These are phyloP conservation scores for Phytophthora crassamura DNA, from an alignment of 352 stramenopile genomes.

Conservation along the genomic window DNA sequence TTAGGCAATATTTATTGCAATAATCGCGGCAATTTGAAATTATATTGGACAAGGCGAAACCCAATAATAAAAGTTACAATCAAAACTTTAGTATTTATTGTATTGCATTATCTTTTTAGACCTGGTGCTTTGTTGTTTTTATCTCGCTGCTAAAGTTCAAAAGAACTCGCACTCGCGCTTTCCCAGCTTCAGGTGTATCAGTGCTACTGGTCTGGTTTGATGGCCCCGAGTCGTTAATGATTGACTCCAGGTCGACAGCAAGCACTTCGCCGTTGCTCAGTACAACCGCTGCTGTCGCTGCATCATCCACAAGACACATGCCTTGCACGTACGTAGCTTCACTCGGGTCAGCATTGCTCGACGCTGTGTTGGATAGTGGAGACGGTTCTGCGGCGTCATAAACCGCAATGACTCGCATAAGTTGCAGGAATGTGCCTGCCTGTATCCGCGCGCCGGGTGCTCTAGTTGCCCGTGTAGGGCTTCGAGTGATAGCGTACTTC, in stretches of 20 bases:
- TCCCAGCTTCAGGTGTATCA: too few species aligned
- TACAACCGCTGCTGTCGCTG: slow-evolving; percentile 22
- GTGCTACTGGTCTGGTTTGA: background rate
- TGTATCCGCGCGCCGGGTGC: slow-evolving; percentile 24
- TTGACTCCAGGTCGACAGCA: slow-evolving; percentile 38
- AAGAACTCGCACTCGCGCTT: too few species aligned
- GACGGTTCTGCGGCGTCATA: slow-evolving; percentile 12
- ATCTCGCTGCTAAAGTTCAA: too few species aligned
- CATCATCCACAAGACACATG: slow-evolving; percentile 33
- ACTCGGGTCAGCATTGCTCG: background rate
- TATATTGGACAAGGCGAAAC: too few species aligned
- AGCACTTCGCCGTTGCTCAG: slow-evolving; percentile 38
- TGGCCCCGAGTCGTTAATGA: slow-evolving; percentile 13
- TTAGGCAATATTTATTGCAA: too few species aligned
- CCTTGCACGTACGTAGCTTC: slow-evolving; percentile 23
- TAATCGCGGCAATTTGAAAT: too few species aligned
- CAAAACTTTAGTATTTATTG: too few species aligned
- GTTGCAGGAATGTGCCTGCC: slow-evolving; percentile 44
- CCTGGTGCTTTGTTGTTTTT: too few species aligned
- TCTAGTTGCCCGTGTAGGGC: slow-evolving; percentile 12
- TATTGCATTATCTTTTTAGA: too few species aligned
- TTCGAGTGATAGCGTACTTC: slow-evolving; percentile 30
- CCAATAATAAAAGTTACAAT: too few species aligned
- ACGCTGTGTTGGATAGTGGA: slow-evolving; percentile 12
- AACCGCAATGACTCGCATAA: slow-evolving; percentile 27